phyloP scores from a whole-genome alignment of 768 basidiomycete species.

The Auricularia sp. region DNA sequence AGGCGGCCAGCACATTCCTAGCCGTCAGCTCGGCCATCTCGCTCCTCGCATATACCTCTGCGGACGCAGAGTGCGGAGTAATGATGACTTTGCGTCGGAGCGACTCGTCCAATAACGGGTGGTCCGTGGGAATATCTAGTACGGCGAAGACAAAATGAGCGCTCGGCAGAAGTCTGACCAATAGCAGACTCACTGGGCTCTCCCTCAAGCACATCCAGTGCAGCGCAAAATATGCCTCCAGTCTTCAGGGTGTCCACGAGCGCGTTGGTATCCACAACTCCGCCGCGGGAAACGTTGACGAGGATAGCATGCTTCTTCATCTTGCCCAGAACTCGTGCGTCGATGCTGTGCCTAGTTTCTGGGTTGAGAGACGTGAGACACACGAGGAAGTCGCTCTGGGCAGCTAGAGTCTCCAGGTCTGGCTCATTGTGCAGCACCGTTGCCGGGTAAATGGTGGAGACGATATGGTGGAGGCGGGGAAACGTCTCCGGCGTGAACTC shows the following conservation, averaged over 20 bases:
- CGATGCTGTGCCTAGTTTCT: conserved; percentile 24
- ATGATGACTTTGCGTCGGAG: neutral
- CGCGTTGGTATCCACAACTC: conserved; percentile 10
- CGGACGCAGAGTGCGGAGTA: neutral
- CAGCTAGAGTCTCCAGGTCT: neutral
- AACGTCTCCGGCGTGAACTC: neutral
- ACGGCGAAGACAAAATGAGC: neutral
- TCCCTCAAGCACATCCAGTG: neutral
- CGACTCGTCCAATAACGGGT: neutral
- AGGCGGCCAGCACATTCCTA: neutral
- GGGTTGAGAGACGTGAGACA: neutral
- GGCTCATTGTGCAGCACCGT: neutral
- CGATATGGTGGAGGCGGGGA: neutral
- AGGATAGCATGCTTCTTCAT: conserved; percentile 19
- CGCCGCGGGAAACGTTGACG: conserved; percentile 27
- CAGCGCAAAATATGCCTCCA: conserved; percentile 1
- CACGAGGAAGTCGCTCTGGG: neutral
- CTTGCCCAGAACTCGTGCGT: conserved; percentile 12
- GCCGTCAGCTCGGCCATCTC: neutral
- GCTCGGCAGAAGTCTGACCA: too few relatives aligned
- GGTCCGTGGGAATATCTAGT: neutral
- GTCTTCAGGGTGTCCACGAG: conserved; percentile 10
- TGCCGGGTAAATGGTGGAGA: neutral
- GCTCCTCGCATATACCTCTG: neutral
- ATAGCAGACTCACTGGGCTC: neutral